Evolutionary conservation across 2,329 filamentous ascomycete species (phyloP).

Genomic region (Aspergillus viridinutans): DNA sequence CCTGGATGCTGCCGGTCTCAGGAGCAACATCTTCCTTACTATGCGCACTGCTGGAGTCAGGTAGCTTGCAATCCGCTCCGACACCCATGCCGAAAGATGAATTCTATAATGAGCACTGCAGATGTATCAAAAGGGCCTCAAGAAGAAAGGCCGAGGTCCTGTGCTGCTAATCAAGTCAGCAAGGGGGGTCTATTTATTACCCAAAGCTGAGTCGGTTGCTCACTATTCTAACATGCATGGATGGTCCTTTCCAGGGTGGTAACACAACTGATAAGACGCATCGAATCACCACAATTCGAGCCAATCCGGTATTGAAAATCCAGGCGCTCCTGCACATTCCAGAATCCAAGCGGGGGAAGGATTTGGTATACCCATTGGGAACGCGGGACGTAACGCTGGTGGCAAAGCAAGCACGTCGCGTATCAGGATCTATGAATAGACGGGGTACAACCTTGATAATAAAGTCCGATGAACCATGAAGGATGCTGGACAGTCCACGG

Average conservation of each 20-base stretch:
- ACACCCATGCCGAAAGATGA: not conserved
- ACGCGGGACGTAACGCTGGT: not conserved
- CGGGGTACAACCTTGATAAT: not conserved
- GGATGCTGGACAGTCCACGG: not conserved
- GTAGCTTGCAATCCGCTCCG: not conserved
- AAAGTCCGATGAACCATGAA: not conserved
- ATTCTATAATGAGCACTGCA: not conserved
- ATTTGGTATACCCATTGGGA: not conserved
- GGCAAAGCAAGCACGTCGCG: not conserved
- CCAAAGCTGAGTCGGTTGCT: not conserved
- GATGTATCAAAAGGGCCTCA: not conserved
- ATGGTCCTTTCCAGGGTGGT: not conserved
- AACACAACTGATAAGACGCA: not conserved
- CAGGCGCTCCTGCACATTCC: not conserved
- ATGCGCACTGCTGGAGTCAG: not conserved
- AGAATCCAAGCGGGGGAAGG: not conserved
- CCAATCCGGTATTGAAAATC: not conserved
- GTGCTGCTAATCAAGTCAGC: not conserved
- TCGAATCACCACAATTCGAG: not conserved
- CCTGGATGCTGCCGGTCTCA: slow-evolving; percentile 19
- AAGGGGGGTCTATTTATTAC: not conserved
- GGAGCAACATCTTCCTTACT: not conserved
- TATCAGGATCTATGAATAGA: not conserved
- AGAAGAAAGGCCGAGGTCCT: not conserved
- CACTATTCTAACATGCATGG: not conserved